A percentile compares a stretch with the other conserved stretches of the same genome.
These are phyloP conservation scores for Dendryphion nanum DNA, from an alignment of 2,329 filamentous ascomycete species.

Conservation along the genomic window DNA sequence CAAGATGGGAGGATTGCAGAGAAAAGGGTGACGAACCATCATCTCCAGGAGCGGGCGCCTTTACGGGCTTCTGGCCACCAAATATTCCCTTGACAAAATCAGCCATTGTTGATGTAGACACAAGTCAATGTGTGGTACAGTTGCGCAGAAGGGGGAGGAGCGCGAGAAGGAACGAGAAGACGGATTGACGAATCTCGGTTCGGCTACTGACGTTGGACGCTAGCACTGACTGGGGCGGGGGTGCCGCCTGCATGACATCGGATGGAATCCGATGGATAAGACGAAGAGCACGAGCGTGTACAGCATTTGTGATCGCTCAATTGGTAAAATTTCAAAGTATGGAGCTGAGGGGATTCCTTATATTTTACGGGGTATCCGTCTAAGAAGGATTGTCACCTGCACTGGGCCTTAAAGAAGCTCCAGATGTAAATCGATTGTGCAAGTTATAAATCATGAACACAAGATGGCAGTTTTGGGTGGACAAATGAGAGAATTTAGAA, in stretches of 20 bases:
- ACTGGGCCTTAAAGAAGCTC: too few relatives aligned
- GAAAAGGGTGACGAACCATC: constrained; percentile 57
- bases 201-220: constrained; percentile 9
- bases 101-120: constrained; percentile 37
- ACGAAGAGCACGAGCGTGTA: background rate
- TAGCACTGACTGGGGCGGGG: background rate
- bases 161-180: constrained; percentile 2
- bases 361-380: too few relatives aligned
- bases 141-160: constrained; percentile 5
- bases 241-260: too few relatives aligned
- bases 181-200: constrained; percentile 4
- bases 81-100: constrained; percentile 66
- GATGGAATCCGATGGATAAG: background rate
- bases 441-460: too few relatives aligned
- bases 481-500: constrained; percentile 8
- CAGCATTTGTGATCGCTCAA: background rate
- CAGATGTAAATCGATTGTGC: too few relatives aligned
- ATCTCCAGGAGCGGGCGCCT: constrained; percentile 55
- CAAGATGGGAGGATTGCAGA: constrained; percentile 2
- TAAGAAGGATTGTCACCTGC: too few relatives aligned
- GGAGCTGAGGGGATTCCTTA: too few relatives aligned
- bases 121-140: constrained; percentile 17
- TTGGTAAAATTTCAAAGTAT: background rate
- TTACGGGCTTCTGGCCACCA: constrained; percentile 63
- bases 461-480: too few relatives aligned